Evolutionary conservation across 2,329 filamentous ascomycete genomes (phyloP), one percentile per base, ranked within the genome.

Genomic region (Alternaria viburni): DNA sequence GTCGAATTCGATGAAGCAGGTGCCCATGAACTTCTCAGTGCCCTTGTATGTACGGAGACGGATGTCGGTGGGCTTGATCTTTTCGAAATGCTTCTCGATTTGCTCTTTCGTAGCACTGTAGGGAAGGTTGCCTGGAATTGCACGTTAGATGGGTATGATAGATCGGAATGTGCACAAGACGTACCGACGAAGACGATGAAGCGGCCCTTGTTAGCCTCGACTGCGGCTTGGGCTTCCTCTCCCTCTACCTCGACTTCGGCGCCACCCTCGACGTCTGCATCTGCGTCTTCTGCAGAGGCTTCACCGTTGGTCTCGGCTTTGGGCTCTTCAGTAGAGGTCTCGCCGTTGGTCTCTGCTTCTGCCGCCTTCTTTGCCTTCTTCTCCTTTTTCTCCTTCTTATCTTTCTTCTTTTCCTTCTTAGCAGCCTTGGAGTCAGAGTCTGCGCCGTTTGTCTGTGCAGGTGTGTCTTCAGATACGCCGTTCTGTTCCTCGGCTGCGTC

Each of bases 111-210:
- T 97, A 44, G 93, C 92, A 65, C 86, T 89, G 86, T 89, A 97
- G 54, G 95, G 95, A 6, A 98, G 90, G 82, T 97, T 97, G 78
- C 95, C 93, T 87, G 25, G 70, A 17, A 73, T 69, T 36, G 65
- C 54, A 67, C 64, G 63, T 66, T 59, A 59, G 49, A 45, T 25
- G 41, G 54, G 17, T 45, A 49, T 62, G 15, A 21, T 9, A 21
- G 28, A 3, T 6, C 21, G 3, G 11, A 6, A 4, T 10, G 6
- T 3, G 15, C 11, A 25, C 4, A 15, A 28, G 3, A 70, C 82
- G 21, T 81, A 88, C 88, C 90, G 68, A 95, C 89, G 81, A 96
- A 96, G 73, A 90, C 88, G 64, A 93, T 93, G 83, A 93, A 93
- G 64, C 91, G 86, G 15, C 83, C 78, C 62, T 84, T 84, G 26